Base-by-base conservation (phyloP, 805 yeast genomes). In the Yamadazyma phyllophila region DNA sequence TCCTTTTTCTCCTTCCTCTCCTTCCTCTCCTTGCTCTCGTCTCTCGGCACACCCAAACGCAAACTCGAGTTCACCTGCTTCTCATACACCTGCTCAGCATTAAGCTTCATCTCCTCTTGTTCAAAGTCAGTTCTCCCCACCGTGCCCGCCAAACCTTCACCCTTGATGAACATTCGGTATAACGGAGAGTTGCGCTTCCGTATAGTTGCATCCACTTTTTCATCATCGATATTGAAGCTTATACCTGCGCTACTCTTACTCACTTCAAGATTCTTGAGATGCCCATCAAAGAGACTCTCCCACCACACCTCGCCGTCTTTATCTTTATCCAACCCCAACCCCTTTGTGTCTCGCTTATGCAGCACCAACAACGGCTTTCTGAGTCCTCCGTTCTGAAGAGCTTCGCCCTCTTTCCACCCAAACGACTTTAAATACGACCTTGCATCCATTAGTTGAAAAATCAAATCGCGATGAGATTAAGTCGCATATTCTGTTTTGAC, bases 281-380 rank as follows among this genome's bases (percentile, higher is more conserved):
- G 97, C 1, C 97, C 97, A 64, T 92, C 97, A 68, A 94, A 94
- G 37, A 92, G 73, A 52, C 88, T 77, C 54, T 92, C 99, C 99
- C 99, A 92, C 99, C 99, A 92, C 38, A 88, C 85, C 52, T 88
- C 96, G 12, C 83, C 78, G 53, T 88, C 94, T 38, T 46, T 41
- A 42, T 81, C 83, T 17, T 77, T 76, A 20, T 80, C 82, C 59
- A 85, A 84, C 0, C 99, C 99, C 20, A 92, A 73, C 8, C 99
- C 99, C 60, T 89, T 90, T 47, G 82, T 83, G 59, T 92, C 97
- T 55, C 82, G 83, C 66, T 94, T 90, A 59, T 92, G 97, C 53
- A 85, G 85, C 45, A 94, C 97, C 50, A 92, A 65, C 35, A 92
- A 81, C 0, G 99, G 98, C 55, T 82, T 88, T 56, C 77, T 81